Percentiles rank a stretch among this genome's conserved stretches.
phyloP scores from a whole-genome alignment of 2,329 filamentous ascomycete species.

The Monosporascus cannonballus region DNA sequence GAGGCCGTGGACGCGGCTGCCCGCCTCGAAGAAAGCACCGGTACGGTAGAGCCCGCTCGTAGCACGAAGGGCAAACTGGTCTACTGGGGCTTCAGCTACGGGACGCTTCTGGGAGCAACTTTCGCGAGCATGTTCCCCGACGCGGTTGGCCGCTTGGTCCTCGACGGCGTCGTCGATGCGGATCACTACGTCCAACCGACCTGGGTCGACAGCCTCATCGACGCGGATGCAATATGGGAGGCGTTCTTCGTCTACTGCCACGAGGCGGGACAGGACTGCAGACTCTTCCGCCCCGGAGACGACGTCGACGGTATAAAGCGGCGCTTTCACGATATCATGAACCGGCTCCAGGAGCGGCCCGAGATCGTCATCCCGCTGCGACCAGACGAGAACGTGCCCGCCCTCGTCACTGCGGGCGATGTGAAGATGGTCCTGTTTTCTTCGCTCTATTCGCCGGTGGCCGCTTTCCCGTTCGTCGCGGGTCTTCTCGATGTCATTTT shows the following conservation, averaged over 20 bases:
- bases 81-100: slow-evolving; percentile 37
- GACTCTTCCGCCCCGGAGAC: slow-evolving; percentile 31
- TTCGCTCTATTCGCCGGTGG: slow-evolving; percentile 27
- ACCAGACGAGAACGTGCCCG: slow-evolving; percentile 21
- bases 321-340: slow-evolving; percentile 26
- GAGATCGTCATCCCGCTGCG: slow-evolving; percentile 23
- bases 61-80: slow-evolving; percentile 25
- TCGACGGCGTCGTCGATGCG: slow-evolving; percentile 30
- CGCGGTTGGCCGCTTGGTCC: slow-evolving; percentile 35
- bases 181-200: slow-evolving; percentile 36
- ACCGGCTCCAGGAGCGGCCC: slow-evolving; percentile 27
- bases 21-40: slow-evolving; percentile 4
- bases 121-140: slow-evolving; percentile 37
- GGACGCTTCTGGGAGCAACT: slow-evolving; percentile 31
- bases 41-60: slow-evolving; percentile 3
- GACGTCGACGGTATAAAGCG: slow-evolving; percentile 21
- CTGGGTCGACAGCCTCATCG: slow-evolving; percentile 32
- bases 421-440: slow-evolving; percentile 31
- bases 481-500: slow-evolving; percentile 24
- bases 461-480: slow-evolving; percentile 27
- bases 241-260: slow-evolving; percentile 43
- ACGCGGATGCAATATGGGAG: slow-evolving; percentile 40
- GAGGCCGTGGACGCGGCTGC: slow-evolving; percentile 2
- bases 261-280: slow-evolving; percentile 33
- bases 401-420: slow-evolving; percentile 31